Conservation (phyloP, 306 rosid genomes). For the Styphnolobium japonicum region DNA sequence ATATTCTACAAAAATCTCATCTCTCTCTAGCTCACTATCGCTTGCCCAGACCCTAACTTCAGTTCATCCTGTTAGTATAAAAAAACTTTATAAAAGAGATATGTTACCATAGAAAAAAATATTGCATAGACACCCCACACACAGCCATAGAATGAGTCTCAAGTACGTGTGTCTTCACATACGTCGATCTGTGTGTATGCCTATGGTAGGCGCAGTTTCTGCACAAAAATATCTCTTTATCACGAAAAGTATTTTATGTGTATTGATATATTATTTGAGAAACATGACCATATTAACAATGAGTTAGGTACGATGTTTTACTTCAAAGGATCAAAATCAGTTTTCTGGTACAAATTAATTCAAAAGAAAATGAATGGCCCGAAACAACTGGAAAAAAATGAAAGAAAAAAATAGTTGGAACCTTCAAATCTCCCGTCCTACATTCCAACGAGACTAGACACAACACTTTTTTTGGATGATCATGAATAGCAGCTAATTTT, state of each 20-base stretch:
- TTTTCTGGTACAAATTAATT: not conserved
- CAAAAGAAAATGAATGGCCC: not conserved
- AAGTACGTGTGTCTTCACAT: not conserved
- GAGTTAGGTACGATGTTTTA: not conserved
- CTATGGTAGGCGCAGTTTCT: not conserved
- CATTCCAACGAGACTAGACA: not conserved
- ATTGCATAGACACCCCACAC: no score
- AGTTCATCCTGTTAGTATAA: not conserved
- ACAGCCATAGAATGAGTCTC: not conserved
- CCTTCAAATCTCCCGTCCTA: not conserved
- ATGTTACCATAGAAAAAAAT: not conserved
- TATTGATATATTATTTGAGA: not conserved
- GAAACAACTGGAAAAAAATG: not conserved
- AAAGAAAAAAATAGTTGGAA: not conserved
- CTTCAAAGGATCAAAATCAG: not conserved
- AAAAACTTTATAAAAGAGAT: not conserved
- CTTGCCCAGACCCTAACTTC: not conserved
- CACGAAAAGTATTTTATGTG: not conserved
- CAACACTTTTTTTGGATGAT: not conserved
- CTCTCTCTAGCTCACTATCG: not conserved
- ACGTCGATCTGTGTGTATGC: not conserved
- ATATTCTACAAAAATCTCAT: not conserved
- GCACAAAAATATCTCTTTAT: not conserved
- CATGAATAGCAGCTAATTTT: not conserved
- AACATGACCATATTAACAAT: not conserved